Conservation (phyloP, 2,329 filamentous ascomycete genomes). For the Claviceps sp. region DNA sequence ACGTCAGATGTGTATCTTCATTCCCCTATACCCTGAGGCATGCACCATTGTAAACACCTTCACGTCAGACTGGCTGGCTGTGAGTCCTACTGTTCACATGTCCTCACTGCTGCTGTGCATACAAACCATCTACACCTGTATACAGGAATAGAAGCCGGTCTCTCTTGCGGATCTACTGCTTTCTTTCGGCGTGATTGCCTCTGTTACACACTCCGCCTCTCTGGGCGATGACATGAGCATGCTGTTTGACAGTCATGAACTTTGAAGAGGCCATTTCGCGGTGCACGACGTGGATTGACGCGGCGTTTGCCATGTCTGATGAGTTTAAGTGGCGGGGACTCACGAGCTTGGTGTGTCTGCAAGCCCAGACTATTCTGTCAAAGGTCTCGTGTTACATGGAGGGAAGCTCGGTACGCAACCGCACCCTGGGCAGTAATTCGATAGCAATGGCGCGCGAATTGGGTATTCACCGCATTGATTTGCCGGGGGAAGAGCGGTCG, state of each 20-base stretch:
- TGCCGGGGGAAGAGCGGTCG: neutral
- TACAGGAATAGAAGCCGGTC: slow-evolving; percentile 1
- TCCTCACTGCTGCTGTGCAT: neutral
- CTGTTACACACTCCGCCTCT: slow-evolving; percentile 1
- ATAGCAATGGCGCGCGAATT: slow-evolving; percentile 5
- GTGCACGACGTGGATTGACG: slow-evolving; percentile 1
- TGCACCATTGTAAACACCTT: slow-evolving; percentile 2
- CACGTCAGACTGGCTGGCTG: neutral
- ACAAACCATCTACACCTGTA: slow-evolving; percentile 3
- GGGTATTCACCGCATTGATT: slow-evolving; percentile 4
- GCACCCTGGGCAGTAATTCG: slow-evolving; percentile 1
- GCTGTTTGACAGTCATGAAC: slow-evolving; percentile 1
- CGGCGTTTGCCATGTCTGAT: slow-evolving; percentile 2
- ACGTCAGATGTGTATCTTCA: slow-evolving; percentile 1
- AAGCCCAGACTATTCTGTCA: slow-evolving; percentile 1
- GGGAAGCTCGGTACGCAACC: slow-evolving; percentile 3
- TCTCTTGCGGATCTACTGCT: slow-evolving; percentile 1
- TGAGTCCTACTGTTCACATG: neutral
- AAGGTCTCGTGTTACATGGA: slow-evolving; percentile 4
- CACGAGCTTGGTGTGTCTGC: slow-evolving; percentile 1
- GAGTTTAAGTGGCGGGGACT: slow-evolving; percentile 1
- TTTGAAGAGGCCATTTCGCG: neutral
- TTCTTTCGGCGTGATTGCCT: neutral
- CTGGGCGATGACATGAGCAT: neutral
- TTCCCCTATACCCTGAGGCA: slow-evolving; percentile 3